These are phyloP conservation scores for Mariannaea elegans DNA, from an alignment of 2,329 filamentous ascomycete species.

Conservation along the genomic window DNA sequence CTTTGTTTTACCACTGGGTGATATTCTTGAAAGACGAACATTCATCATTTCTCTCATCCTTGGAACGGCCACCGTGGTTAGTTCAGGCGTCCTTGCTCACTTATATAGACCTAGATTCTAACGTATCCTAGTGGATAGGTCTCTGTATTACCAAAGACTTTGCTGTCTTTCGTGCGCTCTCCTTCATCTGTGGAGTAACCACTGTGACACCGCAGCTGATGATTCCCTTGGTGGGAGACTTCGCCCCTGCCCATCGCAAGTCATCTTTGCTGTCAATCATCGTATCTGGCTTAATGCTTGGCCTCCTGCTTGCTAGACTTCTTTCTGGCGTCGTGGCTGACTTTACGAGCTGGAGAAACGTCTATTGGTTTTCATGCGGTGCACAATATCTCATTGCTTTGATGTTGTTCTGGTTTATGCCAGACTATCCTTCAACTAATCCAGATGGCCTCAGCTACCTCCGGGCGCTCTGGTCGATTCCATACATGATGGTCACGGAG, in stretches of 20 bases:
- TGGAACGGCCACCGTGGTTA: conserved; percentile 73
- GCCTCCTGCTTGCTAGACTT: conserved; percentile 78
- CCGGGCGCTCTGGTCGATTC: conserved; percentile 70
- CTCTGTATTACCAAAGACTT: conserved; percentile 75
- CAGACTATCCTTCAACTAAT: conserved; percentile 82
- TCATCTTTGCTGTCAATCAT: conserved; percentile 78
- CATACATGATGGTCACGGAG: conserved; percentile 69
- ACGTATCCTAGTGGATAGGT: conserved; percentile 65
- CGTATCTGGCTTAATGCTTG: conserved; percentile 77
- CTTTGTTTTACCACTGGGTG: conserved; percentile 79
- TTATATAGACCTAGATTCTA: not conserved
- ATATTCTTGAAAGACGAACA: conserved; percentile 71
- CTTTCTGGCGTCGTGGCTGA: conserved; percentile 79
- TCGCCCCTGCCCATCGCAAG: conserved; percentile 74
- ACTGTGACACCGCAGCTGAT: conserved; percentile 84
- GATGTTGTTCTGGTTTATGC: conserved; percentile 77
- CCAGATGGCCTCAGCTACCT: conserved; percentile 71
- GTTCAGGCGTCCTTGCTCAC: conserved; percentile 34
- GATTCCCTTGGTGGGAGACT: conserved; percentile 82
- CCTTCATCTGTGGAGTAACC: conserved; percentile 77
- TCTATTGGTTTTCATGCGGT: conserved; percentile 81
- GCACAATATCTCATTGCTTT: conserved; percentile 73
- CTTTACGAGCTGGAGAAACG: conserved; percentile 77
- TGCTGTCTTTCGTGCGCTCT: conserved; percentile 71
- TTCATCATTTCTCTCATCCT: conserved; percentile 75